These are phyloP conservation scores for Gonapodya sp. DNA, from an alignment of 192 early-diverging fungal species.

Conservation along the genomic window DNA sequence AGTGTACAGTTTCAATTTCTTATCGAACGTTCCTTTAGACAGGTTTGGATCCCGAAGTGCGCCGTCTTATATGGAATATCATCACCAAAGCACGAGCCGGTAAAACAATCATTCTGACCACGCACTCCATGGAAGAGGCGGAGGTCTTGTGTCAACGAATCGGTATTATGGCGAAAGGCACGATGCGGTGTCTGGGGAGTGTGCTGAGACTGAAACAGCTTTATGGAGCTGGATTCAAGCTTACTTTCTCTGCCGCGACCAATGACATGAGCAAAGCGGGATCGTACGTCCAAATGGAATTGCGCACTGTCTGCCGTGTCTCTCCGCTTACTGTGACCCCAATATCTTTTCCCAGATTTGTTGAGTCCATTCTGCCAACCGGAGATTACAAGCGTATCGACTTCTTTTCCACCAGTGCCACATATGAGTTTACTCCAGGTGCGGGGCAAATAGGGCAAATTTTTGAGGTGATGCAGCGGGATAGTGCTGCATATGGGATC, in stretches of 20 bases:
- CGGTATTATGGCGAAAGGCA: conserved; percentile 68
- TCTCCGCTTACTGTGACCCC: neutral
- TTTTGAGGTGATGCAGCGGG: conserved; percentile 49
- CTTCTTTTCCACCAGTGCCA: conserved; percentile 38
- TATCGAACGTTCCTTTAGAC: conserved; percentile 23
- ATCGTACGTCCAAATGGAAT: neutral
- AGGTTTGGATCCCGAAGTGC: conserved; percentile 63
- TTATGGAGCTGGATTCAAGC: conserved; percentile 62
- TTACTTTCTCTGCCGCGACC: conserved; percentile 37
- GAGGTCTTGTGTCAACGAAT: conserved; percentile 62
- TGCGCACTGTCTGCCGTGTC: neutral
- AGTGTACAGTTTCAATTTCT: neutral
- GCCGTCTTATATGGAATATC: conserved; percentile 65
- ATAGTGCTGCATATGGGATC: conserved; percentile 46
- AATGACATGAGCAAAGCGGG: conserved; percentile 21
- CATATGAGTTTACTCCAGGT: conserved; percentile 55
- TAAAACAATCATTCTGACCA: conserved; percentile 59
- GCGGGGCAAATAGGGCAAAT: conserved; percentile 37
- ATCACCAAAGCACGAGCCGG: conserved; percentile 41
- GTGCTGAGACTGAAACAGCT: conserved; percentile 51
- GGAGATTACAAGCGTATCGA: conserved; percentile 32
- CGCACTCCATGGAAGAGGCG: conserved; percentile 71
- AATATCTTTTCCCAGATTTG: conserved; percentile 19
- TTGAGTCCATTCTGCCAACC: conserved; percentile 39
- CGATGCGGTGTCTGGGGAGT: conserved; percentile 50